Conservation (phyloP, 1,284 basidiomycete genomes). For the Neolentinus lepideus region DNA sequence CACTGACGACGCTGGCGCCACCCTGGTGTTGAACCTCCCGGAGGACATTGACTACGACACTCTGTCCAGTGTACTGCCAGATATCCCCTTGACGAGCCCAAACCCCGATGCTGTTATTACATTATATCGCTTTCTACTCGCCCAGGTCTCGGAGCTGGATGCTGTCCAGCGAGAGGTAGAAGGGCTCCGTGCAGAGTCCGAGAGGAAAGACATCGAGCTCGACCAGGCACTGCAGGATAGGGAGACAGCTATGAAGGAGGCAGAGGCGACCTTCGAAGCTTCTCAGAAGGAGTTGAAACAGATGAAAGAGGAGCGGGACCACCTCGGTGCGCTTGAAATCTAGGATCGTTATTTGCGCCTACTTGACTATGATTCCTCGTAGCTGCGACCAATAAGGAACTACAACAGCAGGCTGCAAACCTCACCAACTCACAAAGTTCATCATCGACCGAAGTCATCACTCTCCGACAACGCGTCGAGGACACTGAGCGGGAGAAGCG, state of each 20-base stretch:
- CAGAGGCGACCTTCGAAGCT: constrained; percentile 42
- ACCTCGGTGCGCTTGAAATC: constrained; percentile 41
- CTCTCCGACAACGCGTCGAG: constrained; percentile 51
- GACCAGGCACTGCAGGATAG: constrained; percentile 74
- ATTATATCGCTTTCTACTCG: constrained; percentile 55
- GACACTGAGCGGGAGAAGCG: constrained; percentile 76
- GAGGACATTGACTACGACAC: constrained; percentile 56
- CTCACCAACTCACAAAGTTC: constrained; percentile 48
- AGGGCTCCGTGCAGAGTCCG: constrained; percentile 52
- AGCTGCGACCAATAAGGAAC: constrained; percentile 44
- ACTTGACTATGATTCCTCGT: background rate
- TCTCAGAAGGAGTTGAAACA: constrained; percentile 46
- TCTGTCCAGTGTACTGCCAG: constrained; percentile 45
- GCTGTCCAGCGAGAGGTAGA: constrained; percentile 52
- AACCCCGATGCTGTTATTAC: constrained; percentile 49
- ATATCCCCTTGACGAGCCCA: constrained; percentile 45
- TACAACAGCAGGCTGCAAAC: constrained; percentile 47
- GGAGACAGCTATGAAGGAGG: constrained; percentile 48
- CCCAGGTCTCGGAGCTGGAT: constrained; percentile 48
- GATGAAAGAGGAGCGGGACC: constrained; percentile 53
- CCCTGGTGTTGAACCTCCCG: constrained; percentile 31
- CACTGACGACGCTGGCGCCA: background rate
- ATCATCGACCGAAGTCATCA: constrained; percentile 53
- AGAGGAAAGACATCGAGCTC: constrained; percentile 68
- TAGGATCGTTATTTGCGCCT: background rate